Evolutionary conservation across 441 rosid species (phyloP).

Genomic region (Gossypium trilobum): DNA sequence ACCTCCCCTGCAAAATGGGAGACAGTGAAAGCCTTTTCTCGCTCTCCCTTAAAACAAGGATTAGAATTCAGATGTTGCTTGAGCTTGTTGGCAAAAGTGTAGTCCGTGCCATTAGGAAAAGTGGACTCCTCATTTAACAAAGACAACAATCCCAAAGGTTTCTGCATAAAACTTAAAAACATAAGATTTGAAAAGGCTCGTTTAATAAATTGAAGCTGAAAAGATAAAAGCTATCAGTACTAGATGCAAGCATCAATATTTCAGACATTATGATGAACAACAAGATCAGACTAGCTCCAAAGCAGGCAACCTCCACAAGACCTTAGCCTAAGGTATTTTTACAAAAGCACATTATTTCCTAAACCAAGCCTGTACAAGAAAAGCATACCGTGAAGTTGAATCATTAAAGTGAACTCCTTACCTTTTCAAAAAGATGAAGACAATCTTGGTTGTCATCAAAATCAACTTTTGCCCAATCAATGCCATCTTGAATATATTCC

Average conservation of each 20-base stretch:
- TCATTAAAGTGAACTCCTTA: slow-evolving; percentile 18
- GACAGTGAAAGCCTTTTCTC: slow-evolving; percentile 72
- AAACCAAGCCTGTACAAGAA: not conserved
- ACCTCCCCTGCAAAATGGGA: slow-evolving; percentile 98
- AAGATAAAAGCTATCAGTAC: slow-evolving; percentile 1
- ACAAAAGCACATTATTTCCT: not conserved
- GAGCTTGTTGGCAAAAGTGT: slow-evolving; percentile 90
- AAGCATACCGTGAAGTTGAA: not conserved
- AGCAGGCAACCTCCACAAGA: not conserved
- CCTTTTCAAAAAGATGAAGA: slow-evolving; percentile 97
- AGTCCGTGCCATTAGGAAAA: slow-evolving; percentile 88
- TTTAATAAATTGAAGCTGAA: slow-evolving; percentile 5
- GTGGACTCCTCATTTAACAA: slow-evolving; percentile 93
- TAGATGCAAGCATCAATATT: not conserved
- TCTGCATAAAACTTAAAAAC: slow-evolving; percentile 42
- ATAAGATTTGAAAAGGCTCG: not conserved
- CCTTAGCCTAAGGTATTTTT: not conserved
- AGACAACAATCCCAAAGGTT: slow-evolving; percentile 81
- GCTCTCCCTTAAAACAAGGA: slow-evolving; percentile 72
- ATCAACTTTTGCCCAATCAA: slow-evolving; percentile 95
- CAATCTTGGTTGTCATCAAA: slow-evolving; percentile 97
- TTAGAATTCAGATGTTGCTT: slow-evolving; percentile 73
- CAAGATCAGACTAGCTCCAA: not conserved
- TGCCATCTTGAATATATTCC: slow-evolving; percentile 98
- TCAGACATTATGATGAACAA: not conserved